Conservation (phyloP, 495 filamentous ascomycete genomes). For the Penicillium atrosanguineum region DNA sequence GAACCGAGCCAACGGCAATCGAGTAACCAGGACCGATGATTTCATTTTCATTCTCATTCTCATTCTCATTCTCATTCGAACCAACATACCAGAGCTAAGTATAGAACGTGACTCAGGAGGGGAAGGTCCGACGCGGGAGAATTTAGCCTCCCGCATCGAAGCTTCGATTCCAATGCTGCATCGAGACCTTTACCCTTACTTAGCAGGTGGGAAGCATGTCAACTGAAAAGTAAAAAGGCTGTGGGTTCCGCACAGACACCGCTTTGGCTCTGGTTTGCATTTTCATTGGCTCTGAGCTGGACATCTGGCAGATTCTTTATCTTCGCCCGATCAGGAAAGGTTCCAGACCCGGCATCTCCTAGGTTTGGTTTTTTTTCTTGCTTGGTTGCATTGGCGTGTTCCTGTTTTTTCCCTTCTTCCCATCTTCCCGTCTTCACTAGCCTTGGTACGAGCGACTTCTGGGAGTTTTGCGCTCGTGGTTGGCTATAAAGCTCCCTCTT, state of each 20-base stretch:
- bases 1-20: not conserved
- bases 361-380: constrained; percentile 7
- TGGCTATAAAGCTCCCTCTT: constrained; percentile 43
- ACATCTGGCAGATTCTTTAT: constrained; percentile 24
- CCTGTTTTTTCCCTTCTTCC: not conserved
- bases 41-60: too few species aligned
- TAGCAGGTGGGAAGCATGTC: not conserved
- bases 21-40: too few species aligned
- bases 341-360: constrained; percentile 18
- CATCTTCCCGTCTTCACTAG: constrained; percentile 1
- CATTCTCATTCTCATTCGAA: not conserved
- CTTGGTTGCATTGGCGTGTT: not conserved
- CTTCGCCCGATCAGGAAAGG: constrained; percentile 25
- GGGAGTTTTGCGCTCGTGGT: constrained; percentile 58
- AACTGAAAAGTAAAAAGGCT: not conserved
- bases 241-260: not conserved
- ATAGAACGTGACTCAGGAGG: not conserved
- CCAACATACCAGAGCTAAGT: not conserved
- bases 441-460: constrained; percentile 52
- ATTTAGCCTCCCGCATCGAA: constrained; percentile 18
- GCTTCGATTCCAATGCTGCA: constrained; percentile 16
- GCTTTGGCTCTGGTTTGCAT: not conserved
- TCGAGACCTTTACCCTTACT: not conserved
- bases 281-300: constrained; percentile 5
- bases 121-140: not conserved